These are phyloP conservation scores for Microbotryum silenes-acaulis DNA, from an alignment of 1,284 basidiomycete species.

Conservation along the genomic window DNA sequence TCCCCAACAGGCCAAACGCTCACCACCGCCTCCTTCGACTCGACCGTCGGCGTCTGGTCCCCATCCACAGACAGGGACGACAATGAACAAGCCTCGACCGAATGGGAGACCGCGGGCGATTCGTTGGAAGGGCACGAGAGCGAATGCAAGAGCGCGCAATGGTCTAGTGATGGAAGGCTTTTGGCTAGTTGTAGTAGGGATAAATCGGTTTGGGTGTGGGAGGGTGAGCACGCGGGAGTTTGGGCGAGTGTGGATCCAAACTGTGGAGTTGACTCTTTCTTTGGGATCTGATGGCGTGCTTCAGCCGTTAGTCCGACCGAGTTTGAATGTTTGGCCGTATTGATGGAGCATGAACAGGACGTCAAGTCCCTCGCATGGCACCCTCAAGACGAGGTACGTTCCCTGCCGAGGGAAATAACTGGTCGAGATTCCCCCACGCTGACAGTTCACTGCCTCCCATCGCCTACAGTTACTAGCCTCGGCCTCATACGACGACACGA, in stretches of 20 bases:
- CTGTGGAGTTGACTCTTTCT: not conserved
- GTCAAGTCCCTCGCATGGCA: constrained; percentile 96
- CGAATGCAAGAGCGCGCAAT: constrained; percentile 92
- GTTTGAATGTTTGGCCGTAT: constrained; percentile 87
- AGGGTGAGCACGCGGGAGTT: constrained; percentile 52
- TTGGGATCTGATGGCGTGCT: not conserved
- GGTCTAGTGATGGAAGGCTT: constrained; percentile 66
- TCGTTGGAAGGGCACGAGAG: constrained; percentile 91
- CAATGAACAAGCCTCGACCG: constrained; percentile 44
- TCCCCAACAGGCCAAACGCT: constrained; percentile 76
- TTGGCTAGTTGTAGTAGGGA: constrained; percentile 90
- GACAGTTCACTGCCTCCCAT: constrained; percentile 6
- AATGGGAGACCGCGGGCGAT: constrained; percentile 58
- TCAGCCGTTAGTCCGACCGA: constrained; percentile 49
- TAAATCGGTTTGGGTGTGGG: constrained; percentile 99
- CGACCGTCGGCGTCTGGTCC: constrained; percentile 88
- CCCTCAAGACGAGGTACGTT: constrained; percentile 76
- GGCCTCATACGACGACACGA: constrained; percentile 92
- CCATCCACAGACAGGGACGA: constrained; percentile 46
- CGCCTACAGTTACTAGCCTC: constrained; percentile 77
- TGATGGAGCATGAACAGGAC: constrained; percentile 97
- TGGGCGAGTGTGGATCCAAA: not conserved
- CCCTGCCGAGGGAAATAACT: not conserved
- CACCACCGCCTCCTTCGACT: constrained; percentile 93
- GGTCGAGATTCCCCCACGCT: not conserved